Conservation (phyloP, 169 alveolate species). For the Blepharisma undulans region DNA sequence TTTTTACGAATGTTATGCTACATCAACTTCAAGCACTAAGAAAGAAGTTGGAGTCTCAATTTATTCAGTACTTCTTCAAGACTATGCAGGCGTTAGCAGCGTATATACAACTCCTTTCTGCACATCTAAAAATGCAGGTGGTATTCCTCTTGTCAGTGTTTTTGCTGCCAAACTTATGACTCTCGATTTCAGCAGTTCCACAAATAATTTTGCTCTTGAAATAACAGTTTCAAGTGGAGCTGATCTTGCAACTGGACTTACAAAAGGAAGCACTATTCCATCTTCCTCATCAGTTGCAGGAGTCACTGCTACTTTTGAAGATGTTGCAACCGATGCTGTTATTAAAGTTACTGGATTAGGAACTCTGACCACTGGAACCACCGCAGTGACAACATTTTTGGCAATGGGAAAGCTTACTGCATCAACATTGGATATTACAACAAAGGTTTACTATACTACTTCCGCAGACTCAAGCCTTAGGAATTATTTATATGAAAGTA, state of each 20-base stretch:
- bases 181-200: neutral
- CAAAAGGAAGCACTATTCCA: neutral
- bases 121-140: neutral
- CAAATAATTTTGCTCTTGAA: neutral
- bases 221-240: neutral
- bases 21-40: neutral
- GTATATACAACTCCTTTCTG: neutral
- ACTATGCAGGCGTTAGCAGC: neutral
- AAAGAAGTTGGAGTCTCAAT: neutral
- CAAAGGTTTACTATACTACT: neutral
- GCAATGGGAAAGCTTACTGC: neutral
- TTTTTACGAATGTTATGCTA: neutral
- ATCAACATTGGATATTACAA: too few relatives aligned
- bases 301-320: too few relatives aligned
- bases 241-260: neutral
- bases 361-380: neutral
- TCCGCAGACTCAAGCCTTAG: neutral
- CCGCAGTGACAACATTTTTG: neutral
- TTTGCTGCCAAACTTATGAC: neutral
- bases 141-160: neutral
- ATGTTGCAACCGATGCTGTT: neutral
- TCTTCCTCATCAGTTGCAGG: neutral
- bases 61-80: neutral
- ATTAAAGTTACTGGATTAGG: neutral
- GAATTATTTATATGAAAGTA: neutral